These are phyloP conservation scores for Kwoniella sp. DNA, from an alignment of 768 basidiomycete species.

Conservation along the genomic window DNA sequence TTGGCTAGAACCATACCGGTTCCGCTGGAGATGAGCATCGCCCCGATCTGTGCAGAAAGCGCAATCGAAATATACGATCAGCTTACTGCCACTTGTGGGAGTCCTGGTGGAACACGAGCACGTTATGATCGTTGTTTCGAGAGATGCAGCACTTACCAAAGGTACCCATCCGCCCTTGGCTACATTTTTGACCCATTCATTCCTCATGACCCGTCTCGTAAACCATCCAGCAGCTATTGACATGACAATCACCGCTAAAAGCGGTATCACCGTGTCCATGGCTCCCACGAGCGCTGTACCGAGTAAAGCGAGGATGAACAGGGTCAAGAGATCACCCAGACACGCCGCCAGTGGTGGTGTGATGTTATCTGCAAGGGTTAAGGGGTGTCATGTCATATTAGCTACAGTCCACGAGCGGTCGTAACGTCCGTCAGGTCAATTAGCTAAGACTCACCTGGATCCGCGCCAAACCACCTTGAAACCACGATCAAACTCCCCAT, in stretches of 20 bases:
- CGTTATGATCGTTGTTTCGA: too few species aligned
- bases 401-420: background rate
- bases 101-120: too few species aligned
- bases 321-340: slow-evolving; percentile 87
- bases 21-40: slow-evolving; percentile 66
- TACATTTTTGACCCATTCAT: slow-evolving; percentile 70
- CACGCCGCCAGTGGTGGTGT: slow-evolving; percentile 90
- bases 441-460: slow-evolving; percentile 81
- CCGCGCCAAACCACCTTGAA: slow-evolving; percentile 71
- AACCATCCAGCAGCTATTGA: slow-evolving; percentile 56
- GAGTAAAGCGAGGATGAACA: slow-evolving; percentile 71
- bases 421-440: too few species aligned
- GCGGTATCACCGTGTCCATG: slow-evolving; percentile 67
- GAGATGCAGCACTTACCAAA: slow-evolving; percentile 63
- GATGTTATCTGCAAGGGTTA: slow-evolving; percentile 72
- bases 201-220: slow-evolving; percentile 58
- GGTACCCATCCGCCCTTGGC: slow-evolving; percentile 86
- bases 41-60: slow-evolving; percentile 54
- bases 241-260: slow-evolving; percentile 53
- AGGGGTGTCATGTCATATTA: background rate
- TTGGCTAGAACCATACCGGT: slow-evolving; percentile 89
- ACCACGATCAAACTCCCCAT: slow-evolving; percentile 82
- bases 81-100: too few species aligned
- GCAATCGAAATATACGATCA: too few species aligned
- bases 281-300: slow-evolving; percentile 67